phyloP scores from a whole-genome alignment of 1,284 basidiomycete genomes.

The Paramarasmius palmivorus region DNA sequence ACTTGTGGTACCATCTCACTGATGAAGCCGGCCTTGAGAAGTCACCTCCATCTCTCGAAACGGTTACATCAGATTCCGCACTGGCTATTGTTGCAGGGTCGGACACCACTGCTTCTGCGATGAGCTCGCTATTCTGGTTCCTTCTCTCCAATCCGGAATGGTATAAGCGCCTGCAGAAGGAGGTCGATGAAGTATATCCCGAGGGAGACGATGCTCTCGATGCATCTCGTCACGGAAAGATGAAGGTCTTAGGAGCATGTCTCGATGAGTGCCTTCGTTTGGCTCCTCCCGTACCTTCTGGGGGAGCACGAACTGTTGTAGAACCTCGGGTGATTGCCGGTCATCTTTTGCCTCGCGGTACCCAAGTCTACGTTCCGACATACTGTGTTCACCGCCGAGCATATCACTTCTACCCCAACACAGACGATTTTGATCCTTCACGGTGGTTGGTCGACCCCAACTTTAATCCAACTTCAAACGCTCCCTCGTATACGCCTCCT shows the following conservation, averaged over 20 bases:
- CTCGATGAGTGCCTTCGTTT: constrained; percentile 37
- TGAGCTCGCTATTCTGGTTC: constrained; percentile 35
- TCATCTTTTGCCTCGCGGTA: not conserved
- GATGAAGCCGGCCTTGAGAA: constrained; percentile 40
- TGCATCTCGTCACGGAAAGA: constrained; percentile 23
- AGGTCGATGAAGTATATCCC: constrained; percentile 29
- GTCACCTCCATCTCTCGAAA: constrained; percentile 27
- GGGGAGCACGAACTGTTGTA: constrained; percentile 20
- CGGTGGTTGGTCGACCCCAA: not conserved
- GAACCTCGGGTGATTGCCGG: constrained; percentile 17
- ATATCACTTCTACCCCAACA: constrained; percentile 24
- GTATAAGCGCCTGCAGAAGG: constrained; percentile 33
- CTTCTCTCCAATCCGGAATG: constrained; percentile 31
- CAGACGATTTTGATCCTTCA: constrained; percentile 1
- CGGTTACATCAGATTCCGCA: constrained; percentile 38
- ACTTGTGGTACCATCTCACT: constrained; percentile 36
- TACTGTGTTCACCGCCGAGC: not conserved
- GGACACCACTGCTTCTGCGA: constrained; percentile 38
- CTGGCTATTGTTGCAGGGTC: constrained; percentile 36
- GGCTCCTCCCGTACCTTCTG: constrained; percentile 23
- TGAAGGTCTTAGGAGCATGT: constrained; percentile 36
- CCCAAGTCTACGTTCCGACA: not conserved
- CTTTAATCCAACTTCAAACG: not conserved
- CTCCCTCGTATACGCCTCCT: not conserved
- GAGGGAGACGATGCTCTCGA: constrained; percentile 29